phyloP scores from a whole-genome alignment of 768 basidiomycete genomes.

The Macrolepiota fuliginosa region DNA sequence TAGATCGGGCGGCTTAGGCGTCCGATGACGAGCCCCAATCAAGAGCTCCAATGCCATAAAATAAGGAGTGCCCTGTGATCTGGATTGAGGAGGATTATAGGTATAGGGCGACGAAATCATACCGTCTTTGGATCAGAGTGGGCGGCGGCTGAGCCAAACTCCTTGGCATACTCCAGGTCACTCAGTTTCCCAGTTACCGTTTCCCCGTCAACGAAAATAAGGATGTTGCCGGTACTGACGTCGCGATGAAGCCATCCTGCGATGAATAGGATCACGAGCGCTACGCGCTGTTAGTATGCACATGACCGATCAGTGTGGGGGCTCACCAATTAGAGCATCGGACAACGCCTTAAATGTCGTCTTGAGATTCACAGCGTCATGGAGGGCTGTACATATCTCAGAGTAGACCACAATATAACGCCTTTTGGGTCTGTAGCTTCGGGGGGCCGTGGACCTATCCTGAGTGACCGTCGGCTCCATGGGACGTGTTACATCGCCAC shows the following conservation, averaged over 20 bases:
- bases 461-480: too few species aligned
- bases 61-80: slow-evolving; percentile 8
- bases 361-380: background rate
- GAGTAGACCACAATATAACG: background rate
- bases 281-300: background rate
- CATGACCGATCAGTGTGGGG: background rate
- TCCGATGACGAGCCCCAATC: background rate
- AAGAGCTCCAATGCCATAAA: slow-evolving; percentile 11
- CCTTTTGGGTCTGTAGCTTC: background rate
- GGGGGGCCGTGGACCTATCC: too few species aligned
- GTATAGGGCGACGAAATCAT: background rate
- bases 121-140: background rate
- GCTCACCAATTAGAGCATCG: background rate
- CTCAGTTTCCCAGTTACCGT: background rate
- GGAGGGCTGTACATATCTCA: slow-evolving; percentile 3
- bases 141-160: too few species aligned
- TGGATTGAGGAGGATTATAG: background rate
- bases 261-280: background rate
- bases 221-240: slow-evolving; percentile 9
- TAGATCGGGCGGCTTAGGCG: background rate
- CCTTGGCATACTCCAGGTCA: background rate
- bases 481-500: background rate
- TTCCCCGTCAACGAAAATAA: background rate
- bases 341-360: background rate
- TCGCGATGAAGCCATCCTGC: slow-evolving; percentile 13